A percentile compares a stretch with the other conserved stretches of the same genome.
Evolutionary conservation across 2,329 filamentous ascomycete genomes (phyloP).

Genomic region (Paramyrothecium roridum): DNA sequence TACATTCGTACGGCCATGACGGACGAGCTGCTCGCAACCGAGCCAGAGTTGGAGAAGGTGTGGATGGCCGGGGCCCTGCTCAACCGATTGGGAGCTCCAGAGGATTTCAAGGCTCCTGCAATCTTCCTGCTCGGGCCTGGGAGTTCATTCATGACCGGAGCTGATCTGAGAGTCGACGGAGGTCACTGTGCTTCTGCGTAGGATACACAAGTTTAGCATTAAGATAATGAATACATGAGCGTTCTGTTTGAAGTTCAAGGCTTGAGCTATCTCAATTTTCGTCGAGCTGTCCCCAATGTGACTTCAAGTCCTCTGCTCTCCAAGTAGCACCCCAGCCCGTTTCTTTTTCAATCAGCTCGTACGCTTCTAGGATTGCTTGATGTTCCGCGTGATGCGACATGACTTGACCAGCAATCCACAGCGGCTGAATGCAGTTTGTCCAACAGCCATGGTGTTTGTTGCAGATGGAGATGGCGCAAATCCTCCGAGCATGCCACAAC

Average conservation of each 20-base stretch:
- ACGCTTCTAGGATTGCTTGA: conserved; percentile 38
- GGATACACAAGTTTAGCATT: background rate
- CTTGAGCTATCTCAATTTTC: conserved; percentile 2
- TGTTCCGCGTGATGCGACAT: conserved; percentile 45
- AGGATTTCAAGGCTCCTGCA: conserved; percentile 56
- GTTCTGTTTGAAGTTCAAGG: too few species aligned
- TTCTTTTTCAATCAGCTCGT: conserved; percentile 47
- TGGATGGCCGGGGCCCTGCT: conserved; percentile 54
- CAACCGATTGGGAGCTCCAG: conserved; percentile 48
- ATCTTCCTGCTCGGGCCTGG: conserved; percentile 56
- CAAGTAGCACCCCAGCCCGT: conserved; percentile 52
- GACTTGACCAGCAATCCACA: conserved; percentile 50
- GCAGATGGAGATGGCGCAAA: conserved; percentile 49
- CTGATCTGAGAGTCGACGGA: conserved; percentile 54
- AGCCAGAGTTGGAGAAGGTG: conserved; percentile 46
- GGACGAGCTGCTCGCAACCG: conserved; percentile 36
- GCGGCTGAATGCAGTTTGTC: conserved; percentile 51
- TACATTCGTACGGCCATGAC: conserved; percentile 48
- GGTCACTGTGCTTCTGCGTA: conserved; percentile 44
- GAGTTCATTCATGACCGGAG: conserved; percentile 56
- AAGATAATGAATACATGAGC: too few species aligned
- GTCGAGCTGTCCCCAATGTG: conserved; percentile 44
- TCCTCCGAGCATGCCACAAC: conserved; percentile 50
- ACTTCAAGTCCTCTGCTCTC: conserved; percentile 48
- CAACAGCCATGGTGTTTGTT: conserved; percentile 51